A percentile compares a stretch with the other conserved stretches of the same genome.
Evolutionary conservation across 2,329 filamentous ascomycete genomes (phyloP).

Genomic region (Penicillium freii): DNA sequence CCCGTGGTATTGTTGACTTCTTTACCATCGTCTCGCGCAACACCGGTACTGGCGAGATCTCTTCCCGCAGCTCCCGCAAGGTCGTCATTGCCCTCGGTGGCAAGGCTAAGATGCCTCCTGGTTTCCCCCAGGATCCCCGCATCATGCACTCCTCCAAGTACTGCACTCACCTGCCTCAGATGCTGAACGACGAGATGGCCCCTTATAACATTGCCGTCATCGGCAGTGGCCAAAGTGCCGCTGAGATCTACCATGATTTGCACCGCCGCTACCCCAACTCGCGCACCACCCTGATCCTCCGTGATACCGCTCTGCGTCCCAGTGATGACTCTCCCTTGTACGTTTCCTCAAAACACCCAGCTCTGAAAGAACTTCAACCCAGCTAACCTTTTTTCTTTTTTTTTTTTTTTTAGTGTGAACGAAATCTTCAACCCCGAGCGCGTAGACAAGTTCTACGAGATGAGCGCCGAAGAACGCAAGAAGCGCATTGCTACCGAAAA

Average conservation of each 20-base stretch:
- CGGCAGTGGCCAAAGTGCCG: conserved; percentile 86
- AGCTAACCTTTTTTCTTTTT: conserved; percentile 3
- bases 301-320: conserved; percentile 77
- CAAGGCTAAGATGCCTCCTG: conserved; percentile 66
- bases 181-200: conserved; percentile 40
- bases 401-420: conserved; percentile 66
- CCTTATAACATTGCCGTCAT: conserved; percentile 76
- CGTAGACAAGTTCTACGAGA: conserved; percentile 72
- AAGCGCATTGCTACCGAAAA: conserved; percentile 66
- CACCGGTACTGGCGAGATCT: conserved; percentile 46
- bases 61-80: conserved; percentile 46
- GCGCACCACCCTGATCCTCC: conserved; percentile 74
- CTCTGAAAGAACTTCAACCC: neutral
- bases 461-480: conserved; percentile 61
- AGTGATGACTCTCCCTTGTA: conserved; percentile 96
- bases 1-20: conserved; percentile 54
- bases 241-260: conserved; percentile 91
- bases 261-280: conserved; percentile 79
- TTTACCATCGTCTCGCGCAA: conserved; percentile 70
- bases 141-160: conserved; percentile 91
- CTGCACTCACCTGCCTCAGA: conserved; percentile 46
- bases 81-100: conserved; percentile 67
- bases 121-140: conserved; percentile 65
- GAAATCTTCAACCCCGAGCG: conserved; percentile 91
- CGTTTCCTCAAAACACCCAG: conserved; percentile 35